phyloP scores from a whole-genome alignment of 169 alveolate genomes.

The Plasmodium inui region DNA sequence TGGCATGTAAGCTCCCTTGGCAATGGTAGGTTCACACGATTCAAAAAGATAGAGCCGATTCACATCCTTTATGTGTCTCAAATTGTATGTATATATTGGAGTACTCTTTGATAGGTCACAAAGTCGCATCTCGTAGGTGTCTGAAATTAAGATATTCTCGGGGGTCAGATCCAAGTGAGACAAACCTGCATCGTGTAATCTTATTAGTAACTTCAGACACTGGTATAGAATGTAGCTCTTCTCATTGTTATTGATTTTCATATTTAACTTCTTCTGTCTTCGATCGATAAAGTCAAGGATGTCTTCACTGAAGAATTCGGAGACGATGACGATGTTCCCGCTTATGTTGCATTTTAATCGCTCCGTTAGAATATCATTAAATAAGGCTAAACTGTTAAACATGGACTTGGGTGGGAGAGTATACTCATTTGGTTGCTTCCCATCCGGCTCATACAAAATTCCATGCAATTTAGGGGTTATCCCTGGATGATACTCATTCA shows the following conservation, averaged over 20 bases:
- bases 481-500: constrained; percentile 72
- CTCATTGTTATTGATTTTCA: constrained; percentile 78
- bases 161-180: constrained; percentile 88
- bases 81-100: constrained; percentile 80
- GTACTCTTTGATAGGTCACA: constrained; percentile 88
- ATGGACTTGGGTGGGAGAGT: neutral
- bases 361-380: constrained; percentile 43
- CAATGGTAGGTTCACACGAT: constrained; percentile 88
- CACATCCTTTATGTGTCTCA: constrained; percentile 78
- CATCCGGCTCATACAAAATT: constrained; percentile 78
- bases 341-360: constrained; percentile 62
- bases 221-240: constrained; percentile 79
- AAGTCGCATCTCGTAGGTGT: constrained; percentile 78
- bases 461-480: constrained; percentile 82
- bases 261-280: constrained; percentile 66
- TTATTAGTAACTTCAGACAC: constrained; percentile 72
- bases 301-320: constrained; percentile 81
- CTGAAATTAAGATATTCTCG: constrained; percentile 84
- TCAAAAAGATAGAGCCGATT: constrained; percentile 77
- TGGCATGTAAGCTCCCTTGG: constrained; percentile 89
- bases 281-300: constrained; percentile 79
- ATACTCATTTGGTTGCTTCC: neutral
- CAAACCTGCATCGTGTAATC: constrained; percentile 84
- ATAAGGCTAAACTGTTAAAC: constrained; percentile 51
- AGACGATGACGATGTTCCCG: constrained; percentile 79